phyloP scores from a whole-genome alignment of 768 basidiomycete species.

The Amanita pseudoporphyria region DNA sequence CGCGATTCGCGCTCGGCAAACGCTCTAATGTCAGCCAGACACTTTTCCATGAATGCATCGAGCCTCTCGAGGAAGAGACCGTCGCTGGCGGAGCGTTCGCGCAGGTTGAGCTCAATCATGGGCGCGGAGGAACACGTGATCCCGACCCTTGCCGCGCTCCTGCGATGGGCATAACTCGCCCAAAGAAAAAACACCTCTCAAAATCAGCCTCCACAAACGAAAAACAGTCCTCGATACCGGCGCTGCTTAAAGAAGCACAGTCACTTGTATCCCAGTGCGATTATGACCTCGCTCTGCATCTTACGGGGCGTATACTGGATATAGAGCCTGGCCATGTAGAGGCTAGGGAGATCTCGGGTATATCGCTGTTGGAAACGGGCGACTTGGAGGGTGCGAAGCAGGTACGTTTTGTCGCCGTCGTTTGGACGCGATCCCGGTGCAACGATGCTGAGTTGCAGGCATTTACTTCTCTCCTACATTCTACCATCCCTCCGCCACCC shows the following conservation, averaged over 20 bases:
- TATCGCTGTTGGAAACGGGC: conserved; percentile 70
- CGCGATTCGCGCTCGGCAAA: conserved; percentile 53
- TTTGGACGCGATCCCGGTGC: conserved; percentile 1
- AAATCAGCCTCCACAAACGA: conserved; percentile 19
- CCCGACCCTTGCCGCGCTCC: not conserved
- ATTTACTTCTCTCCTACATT: conserved; percentile 52
- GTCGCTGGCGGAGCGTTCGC: conserved; percentile 27
- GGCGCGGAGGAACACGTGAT: not conserved
- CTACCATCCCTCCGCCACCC: conserved; percentile 50
- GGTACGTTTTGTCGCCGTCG: conserved; percentile 30
- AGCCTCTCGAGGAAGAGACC: conserved; percentile 55
- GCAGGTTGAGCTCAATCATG: conserved; percentile 26
- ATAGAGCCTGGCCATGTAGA: conserved; percentile 52
- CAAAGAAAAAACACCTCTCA: conserved; percentile 34
- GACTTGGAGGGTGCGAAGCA: conserved; percentile 62
- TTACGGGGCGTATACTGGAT: conserved; percentile 59
- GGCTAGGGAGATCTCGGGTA: conserved; percentile 74
- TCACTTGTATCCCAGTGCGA: conserved; percentile 77
- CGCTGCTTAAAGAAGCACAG: conserved; percentile 71
- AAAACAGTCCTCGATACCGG: conserved; percentile 33
- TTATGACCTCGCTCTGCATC: conserved; percentile 70
- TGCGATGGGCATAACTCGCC: conserved; percentile 45
- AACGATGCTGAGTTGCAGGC: conserved; percentile 29
- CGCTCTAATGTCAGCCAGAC: conserved; percentile 42
- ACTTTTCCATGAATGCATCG: conserved; percentile 53